Conservation (phyloP, 305 asterid genomes). For the Monarda citriodora region DNA sequence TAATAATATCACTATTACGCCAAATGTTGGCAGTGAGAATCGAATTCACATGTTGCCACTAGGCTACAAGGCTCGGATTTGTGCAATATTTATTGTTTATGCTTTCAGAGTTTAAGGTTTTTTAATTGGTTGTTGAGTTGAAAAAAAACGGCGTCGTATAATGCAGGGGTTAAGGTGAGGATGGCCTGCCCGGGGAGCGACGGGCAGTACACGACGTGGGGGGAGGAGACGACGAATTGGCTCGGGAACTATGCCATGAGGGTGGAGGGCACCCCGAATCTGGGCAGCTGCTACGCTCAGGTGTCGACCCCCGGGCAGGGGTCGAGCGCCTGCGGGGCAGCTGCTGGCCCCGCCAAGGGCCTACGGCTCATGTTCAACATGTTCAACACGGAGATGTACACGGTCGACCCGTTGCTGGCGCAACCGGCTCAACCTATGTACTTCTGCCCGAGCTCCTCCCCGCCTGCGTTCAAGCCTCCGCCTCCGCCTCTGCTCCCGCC, state of each 20-base stretch:
- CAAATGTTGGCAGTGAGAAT: no score
- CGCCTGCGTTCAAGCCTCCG: slow-evolving; percentile 34
- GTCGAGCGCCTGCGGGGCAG: slow-evolving; percentile 53
- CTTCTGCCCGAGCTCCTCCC: slow-evolving; percentile 52
- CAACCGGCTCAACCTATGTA: slow-evolving; percentile 82
- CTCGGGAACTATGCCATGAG: slow-evolving; percentile 66
- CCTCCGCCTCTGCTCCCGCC: slow-evolving; percentile 32
- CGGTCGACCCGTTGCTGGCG: slow-evolving; percentile 79
- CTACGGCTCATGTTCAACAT: slow-evolving; percentile 53
- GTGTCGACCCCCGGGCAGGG: slow-evolving; percentile 56
- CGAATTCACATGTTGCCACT: no score
- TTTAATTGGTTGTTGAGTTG: neutral
- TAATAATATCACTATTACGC: no score
- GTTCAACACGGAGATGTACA: slow-evolving; percentile 75
- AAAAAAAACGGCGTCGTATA: neutral
- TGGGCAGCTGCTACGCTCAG: slow-evolving; percentile 68
- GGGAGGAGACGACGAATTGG: slow-evolving; percentile 82
- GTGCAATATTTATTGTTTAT: no score
- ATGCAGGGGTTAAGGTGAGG: slow-evolving; percentile 68
- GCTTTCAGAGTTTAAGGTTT: no score
- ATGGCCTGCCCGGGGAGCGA: slow-evolving; percentile 79
- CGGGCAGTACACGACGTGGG: slow-evolving; percentile 51
- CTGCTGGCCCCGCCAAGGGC: slow-evolving; percentile 59
- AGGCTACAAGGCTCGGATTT: no score
- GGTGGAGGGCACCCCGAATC: slow-evolving; percentile 65